Evolutionary conservation across 2,329 filamentous ascomycete genomes (phyloP).

Genomic region (Chalara sp.): DNA sequence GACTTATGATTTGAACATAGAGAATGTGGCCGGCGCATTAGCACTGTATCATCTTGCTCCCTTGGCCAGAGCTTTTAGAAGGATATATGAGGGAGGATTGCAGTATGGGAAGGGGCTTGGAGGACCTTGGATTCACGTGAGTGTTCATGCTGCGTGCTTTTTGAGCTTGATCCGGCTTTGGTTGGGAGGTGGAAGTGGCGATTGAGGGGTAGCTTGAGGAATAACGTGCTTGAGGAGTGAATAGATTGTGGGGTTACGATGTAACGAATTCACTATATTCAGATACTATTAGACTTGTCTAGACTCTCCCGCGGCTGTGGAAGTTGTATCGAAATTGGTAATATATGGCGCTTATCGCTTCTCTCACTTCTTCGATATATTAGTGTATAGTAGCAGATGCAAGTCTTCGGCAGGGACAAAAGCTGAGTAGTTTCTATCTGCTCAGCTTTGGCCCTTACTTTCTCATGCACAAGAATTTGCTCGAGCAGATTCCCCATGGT

Average conservation of each 20-base stretch:
- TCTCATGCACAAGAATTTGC: no score
- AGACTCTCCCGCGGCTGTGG: no score
- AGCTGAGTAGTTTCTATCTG: no score
- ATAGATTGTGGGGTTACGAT: not conserved
- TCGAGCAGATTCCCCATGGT: no score
- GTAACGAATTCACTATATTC: not conserved
- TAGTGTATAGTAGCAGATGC: no score
- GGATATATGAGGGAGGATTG: constrained; percentile 9
- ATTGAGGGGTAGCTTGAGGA: not conserved
- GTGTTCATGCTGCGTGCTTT: constrained; percentile 16
- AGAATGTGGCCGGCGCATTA: constrained; percentile 27
- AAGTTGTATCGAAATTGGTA: no score
- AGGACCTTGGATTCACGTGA: constrained; percentile 21
- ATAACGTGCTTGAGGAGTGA: no score
- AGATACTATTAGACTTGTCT: not conserved
- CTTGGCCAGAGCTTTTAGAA: constrained; percentile 19
- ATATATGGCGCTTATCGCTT: no score
- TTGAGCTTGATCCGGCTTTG: constrained; percentile 2
- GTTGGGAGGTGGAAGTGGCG: not conserved
- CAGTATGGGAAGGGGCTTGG: constrained; percentile 10
- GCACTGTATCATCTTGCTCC: constrained; percentile 30
- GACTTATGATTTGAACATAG: constrained; percentile 19
- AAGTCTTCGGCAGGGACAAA: no score
- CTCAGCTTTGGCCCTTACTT: no score
- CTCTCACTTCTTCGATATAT: not conserved